Percentiles rank a stretch among this genome's conserved stretches.
Conservation (phyloP, 169 alveolate genomes). For the Eimeria praecox region DNA sequence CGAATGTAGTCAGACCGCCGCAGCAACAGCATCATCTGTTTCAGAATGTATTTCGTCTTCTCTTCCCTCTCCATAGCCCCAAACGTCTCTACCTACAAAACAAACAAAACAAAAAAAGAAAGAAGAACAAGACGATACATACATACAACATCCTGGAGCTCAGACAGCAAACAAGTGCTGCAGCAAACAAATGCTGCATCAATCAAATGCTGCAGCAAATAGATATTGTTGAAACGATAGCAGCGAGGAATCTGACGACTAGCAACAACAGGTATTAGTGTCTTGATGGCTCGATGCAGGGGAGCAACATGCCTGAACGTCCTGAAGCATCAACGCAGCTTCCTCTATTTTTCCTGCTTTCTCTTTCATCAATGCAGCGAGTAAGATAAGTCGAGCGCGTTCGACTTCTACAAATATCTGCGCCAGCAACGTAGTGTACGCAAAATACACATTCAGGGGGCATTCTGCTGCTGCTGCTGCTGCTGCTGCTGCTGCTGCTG, state of each 20-base stretch:
- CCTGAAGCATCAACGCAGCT: conserved; percentile 86
- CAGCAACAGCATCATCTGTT: conserved; percentile 86
- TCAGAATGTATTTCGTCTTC: conserved; percentile 86
- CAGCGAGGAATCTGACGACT: not conserved
- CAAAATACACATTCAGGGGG: not conserved
- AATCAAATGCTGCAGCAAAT: not conserved
- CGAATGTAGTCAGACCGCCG: conserved; percentile 77
- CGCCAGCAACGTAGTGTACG: not conserved
- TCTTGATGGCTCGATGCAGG: no score
- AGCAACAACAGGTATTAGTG: not conserved
- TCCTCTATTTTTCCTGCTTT: conserved; percentile 84
- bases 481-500: no score
- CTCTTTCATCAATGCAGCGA: conserved; percentile 85
- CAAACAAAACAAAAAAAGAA: no score
- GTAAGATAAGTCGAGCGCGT: conserved; percentile 85
- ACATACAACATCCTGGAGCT: not conserved
- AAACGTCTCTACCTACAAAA: conserved; percentile 84
- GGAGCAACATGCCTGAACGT: conserved; percentile 83
- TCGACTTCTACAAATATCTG: conserved; percentile 88
- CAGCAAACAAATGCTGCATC: conserved; percentile 20
- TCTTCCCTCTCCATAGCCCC: conserved; percentile 87
- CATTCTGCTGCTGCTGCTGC: no score
- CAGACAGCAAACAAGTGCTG: not conserved
- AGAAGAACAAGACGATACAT: no score
- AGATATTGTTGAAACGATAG: not conserved